Evolutionary conservation across 305 asterid species (phyloP), one percentile per base, ranked within the genome.

Genomic region (Caryopteris hybrid): DNA sequence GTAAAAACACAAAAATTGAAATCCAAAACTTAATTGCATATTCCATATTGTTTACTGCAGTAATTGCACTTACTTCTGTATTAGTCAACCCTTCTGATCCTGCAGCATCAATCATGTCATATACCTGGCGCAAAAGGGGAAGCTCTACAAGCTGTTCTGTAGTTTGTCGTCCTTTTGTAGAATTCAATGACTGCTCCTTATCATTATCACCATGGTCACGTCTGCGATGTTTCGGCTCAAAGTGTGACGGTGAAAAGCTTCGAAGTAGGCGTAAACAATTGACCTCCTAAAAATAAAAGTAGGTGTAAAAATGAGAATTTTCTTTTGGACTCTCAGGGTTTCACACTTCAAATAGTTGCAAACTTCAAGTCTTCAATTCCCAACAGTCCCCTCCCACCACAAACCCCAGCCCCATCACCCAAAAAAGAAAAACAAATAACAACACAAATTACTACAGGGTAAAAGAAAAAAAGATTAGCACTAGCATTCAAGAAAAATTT

Each of bases 41-140:
- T 0, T 55, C 46, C 46, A 47, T 60, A 21, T 13, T 14, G 61
- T 45, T 71, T 68, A 68, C 64, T 23, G 60, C 39, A 72, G 29
- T 27, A 74, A 62, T 25, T 71, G 69, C 57, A 78, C 86, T 61
- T 78, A 93, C 97, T 78, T 94, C 96, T 54, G 69, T 46, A 74
- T 75, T 85, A 56, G 91, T 83, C 88, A 89, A 68, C 80, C 99
- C 99, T 78, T 81, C 81, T 45, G 86, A 69, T 68, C 96, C 97
- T 72, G 88, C 87, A 48, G 85, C 86, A 80, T 94, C 97, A 78
- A 89, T 83, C 88, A 89, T 83, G 80, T 91, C 97, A 77, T 91
- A 89, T 56, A 85, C 78, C 74, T 94, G 99, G 61, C 92, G 92
- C 81, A 87, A 80, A 61, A 94, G 74, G 29, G 96, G 93, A 80